These are phyloP conservation scores for Podosphaera leucotricha DNA, from an alignment of 2,329 filamentous ascomycete genomes.

Conservation along the genomic window DNA sequence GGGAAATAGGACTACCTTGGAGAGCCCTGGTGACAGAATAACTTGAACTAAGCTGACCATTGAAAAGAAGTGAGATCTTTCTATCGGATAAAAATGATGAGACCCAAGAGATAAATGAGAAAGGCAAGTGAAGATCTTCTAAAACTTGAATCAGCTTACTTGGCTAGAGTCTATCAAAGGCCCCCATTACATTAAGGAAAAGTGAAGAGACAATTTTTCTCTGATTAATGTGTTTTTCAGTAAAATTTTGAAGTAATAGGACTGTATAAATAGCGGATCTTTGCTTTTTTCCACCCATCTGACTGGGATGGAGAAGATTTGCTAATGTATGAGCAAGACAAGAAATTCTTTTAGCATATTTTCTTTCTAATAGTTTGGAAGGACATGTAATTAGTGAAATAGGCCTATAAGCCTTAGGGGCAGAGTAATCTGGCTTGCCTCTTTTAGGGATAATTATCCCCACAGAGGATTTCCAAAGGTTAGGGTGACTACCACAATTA, in stretches of 20 bases:
- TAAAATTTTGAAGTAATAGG: neutral
- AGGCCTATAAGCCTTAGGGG: slow-evolving; percentile 1
- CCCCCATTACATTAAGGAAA: neutral
- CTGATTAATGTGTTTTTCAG: neutral
- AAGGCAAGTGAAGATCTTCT: neutral
- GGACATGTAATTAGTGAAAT: slow-evolving; percentile 1
- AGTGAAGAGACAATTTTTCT: neutral
- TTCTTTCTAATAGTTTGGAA: neutral
- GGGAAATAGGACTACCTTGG: slow-evolving; percentile 1
- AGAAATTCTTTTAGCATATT: neutral
- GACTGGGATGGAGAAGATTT: neutral
- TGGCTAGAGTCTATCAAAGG: neutral
- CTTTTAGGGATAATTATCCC: slow-evolving; percentile 1
- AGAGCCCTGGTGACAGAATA: neutral
- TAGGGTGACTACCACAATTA: neutral
- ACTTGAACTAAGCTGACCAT: neutral
- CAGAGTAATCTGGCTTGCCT: neutral
- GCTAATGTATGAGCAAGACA: neutral
- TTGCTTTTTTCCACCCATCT: slow-evolving; percentile 1
- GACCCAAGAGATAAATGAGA: neutral
- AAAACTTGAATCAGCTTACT: neutral
- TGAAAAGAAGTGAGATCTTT: neutral
- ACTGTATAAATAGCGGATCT: neutral
- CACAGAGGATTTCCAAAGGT: neutral
- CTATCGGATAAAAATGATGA: neutral